A percentile compares a stretch with the other conserved stretches of the same genome.
Evolutionary conservation across 352 stramenopile genomes (phyloP).

Genomic region (Phytophthora tentaculata): DNA sequence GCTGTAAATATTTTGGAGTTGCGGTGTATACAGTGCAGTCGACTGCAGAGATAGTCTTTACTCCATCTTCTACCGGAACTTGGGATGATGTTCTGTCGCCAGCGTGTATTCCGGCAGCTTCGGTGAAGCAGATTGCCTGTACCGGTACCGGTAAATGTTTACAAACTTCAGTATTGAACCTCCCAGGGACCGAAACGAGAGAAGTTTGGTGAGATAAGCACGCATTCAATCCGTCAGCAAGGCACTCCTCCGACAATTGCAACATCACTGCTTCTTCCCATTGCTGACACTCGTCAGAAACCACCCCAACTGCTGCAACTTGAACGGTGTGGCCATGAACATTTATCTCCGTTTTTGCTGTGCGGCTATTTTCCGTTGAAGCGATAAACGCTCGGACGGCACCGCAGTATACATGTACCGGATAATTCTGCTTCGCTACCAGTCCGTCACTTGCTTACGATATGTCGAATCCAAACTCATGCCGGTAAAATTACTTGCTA

Average conservation of each 20-base stretch:
- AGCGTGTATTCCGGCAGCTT: constrained; percentile 9
- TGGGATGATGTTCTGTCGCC: neutral
- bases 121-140: neutral
- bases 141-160: too few relatives aligned
- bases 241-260: too few relatives aligned
- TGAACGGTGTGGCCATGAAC: neutral
- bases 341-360: constrained; percentile 21
- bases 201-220: too few relatives aligned
- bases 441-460: neutral
- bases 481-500: constrained; percentile 11
- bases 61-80: neutral
- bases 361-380: neutral
- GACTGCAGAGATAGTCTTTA: neutral
- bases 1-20: too few relatives aligned
- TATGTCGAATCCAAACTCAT: neutral
- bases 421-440: constrained; percentile 12
- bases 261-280: neutral
- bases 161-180: too few relatives aligned
- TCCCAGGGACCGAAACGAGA: neutral
- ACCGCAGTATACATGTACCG: constrained; percentile 21
- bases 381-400: constrained; percentile 19
- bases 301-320: neutral
- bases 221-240: too few relatives aligned
- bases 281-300: constrained; percentile 8
- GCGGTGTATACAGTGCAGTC: constrained; percentile 2